Conservation (phyloP, 2,329 filamentous ascomycete species). For the Colletotrichum costaricense region DNA sequence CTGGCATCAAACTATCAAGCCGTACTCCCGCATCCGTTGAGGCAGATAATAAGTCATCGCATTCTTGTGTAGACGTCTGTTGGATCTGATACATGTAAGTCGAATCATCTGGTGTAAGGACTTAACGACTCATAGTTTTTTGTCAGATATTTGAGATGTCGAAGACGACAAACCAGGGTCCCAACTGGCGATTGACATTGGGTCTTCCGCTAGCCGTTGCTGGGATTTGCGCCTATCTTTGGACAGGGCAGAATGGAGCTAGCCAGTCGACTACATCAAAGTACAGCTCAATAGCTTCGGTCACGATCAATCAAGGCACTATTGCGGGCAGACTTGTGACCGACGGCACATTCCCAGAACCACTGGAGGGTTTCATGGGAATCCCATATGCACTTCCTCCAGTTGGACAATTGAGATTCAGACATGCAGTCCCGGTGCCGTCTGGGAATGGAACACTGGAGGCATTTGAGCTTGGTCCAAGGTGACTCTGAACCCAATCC, state of each 20-base stretch:
- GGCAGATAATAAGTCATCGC: not conserved
- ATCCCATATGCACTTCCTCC: conserved; percentile 61
- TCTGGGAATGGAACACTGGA: conserved; percentile 40
- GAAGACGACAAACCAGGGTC: not conserved
- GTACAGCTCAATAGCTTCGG: conserved; percentile 22
- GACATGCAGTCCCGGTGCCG: conserved; percentile 45
- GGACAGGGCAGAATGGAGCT: not conserved
- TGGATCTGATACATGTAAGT: not conserved
- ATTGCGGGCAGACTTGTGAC: conserved; percentile 45
- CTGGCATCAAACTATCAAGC: not conserved
- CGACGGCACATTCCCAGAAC: conserved; percentile 43
- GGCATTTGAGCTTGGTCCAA: conserved; percentile 40
- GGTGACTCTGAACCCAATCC: conserved; percentile 15
- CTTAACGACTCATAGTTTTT: not conserved
- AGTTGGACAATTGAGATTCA: conserved; percentile 54
- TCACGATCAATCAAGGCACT: conserved; percentile 44
- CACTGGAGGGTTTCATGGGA: conserved; percentile 55
- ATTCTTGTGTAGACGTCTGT: not conserved
- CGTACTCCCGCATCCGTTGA: not conserved
- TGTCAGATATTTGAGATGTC: not conserved
- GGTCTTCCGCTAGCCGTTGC: not conserved
- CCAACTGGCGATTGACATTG: not conserved
- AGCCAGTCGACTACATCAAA: not conserved
- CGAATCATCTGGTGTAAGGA: not conserved
- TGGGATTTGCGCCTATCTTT: not conserved